Evolutionary conservation across 1,284 basidiomycete species (phyloP).

Genomic region (Lignosus rhinocerotis): DNA sequence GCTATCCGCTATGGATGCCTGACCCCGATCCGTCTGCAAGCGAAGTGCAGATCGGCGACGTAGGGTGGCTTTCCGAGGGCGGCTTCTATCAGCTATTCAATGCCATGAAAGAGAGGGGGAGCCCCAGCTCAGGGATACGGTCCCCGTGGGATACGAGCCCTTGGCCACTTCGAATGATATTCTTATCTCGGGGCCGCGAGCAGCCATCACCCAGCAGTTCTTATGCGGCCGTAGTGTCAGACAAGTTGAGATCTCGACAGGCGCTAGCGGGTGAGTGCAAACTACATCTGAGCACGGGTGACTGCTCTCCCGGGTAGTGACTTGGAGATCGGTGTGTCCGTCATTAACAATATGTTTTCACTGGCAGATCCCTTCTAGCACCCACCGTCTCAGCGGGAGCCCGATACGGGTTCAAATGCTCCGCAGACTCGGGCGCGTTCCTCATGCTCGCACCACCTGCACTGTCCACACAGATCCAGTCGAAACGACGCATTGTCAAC

Average conservation of each 20-base stretch:
- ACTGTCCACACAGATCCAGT: not conserved
- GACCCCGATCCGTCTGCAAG: conserved; percentile 1
- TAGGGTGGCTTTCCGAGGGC: conserved; percentile 17
- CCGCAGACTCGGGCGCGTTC: conserved; percentile 9
- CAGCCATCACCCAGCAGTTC: too few relatives aligned
- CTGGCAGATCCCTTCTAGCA: too few relatives aligned
- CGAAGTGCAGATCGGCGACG: conserved; percentile 16
- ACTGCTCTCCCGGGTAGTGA: too few relatives aligned
- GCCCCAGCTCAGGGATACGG: not conserved
- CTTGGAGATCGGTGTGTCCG: too few relatives aligned
- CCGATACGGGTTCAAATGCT: not conserved
- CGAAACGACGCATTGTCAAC: conserved; percentile 9
- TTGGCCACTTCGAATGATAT: not conserved
- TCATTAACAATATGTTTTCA: too few relatives aligned
- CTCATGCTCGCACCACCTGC: conserved; percentile 8
- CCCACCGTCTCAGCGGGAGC: not conserved
- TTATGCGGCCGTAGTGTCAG: too few relatives aligned
- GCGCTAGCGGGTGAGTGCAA: too few relatives aligned
- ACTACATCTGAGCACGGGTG: too few relatives aligned
- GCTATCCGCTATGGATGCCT: conserved; percentile 26
- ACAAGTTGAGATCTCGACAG: too few relatives aligned
- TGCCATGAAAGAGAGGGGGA: not conserved
- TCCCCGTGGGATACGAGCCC: not conserved
- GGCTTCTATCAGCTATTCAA: conserved; percentile 21
- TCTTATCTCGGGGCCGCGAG: not conserved